Conservation (phyloP, 2,329 filamentous ascomycete genomes). For the Coniochaeta pulveracea region DNA sequence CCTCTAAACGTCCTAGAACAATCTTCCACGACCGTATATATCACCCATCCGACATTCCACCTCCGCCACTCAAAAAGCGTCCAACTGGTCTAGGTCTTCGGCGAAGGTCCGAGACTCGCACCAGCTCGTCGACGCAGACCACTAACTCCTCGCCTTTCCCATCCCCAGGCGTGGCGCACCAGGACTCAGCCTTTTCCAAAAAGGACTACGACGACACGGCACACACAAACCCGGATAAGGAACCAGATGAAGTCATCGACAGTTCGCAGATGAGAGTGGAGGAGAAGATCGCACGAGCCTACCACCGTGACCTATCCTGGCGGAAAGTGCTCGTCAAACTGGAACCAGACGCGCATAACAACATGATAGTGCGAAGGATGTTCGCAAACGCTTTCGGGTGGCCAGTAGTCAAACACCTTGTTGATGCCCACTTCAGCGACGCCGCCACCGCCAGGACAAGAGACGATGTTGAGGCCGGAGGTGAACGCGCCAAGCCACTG, state of each 20-base stretch:
- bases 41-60: conserved; percentile 84
- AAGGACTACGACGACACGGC: conserved; percentile 41
- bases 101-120: conserved; percentile 16
- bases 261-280: conserved; percentile 75
- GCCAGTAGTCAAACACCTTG: conserved; percentile 91
- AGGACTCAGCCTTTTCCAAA: conserved; percentile 29
- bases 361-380: conserved; percentile 91
- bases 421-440: conserved; percentile 88
- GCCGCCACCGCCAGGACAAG: conserved; percentile 51
- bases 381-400: conserved; percentile 97
- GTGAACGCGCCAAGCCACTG: conserved; percentile 56
- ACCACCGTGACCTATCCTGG: conserved; percentile 87
- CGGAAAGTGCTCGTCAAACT: conserved; percentile 92
- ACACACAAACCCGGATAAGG: conserved; percentile 33
- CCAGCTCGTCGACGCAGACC: conserved; percentile 9
- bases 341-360: conserved; percentile 96
- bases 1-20: conserved; percentile 67
- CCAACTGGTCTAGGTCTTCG: conserved; percentile 21
- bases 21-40: conserved; percentile 98
- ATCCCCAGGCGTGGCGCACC: conserved; percentile 21
- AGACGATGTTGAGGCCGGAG: conserved; percentile 55
- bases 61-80: conserved; percentile 55
- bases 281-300: conserved; percentile 93
- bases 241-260: conserved; percentile 38
- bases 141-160: conserved; percentile 22